Percentiles rank a stretch among this genome's conserved stretches.
phyloP scores from a whole-genome alignment of 495 filamentous ascomycete genomes.

The Trichoderma asperelloides region DNA sequence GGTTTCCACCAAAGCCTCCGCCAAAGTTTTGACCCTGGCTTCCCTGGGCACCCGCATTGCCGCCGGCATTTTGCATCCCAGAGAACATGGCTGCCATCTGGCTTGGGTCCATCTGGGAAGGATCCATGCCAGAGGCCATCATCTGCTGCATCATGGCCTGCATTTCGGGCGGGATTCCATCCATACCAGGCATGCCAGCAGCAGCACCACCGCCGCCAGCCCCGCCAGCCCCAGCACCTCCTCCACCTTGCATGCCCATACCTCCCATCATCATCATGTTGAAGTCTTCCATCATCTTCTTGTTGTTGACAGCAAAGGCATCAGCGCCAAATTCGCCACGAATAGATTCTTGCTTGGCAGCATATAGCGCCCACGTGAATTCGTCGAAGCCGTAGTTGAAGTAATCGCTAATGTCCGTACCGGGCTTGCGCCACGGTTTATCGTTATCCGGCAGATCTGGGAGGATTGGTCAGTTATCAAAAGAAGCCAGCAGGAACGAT shows the following conservation, averaged over 20 bases:
- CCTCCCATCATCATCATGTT: conserved; percentile 75
- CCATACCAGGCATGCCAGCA: conserved; percentile 56
- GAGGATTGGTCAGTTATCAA: conserved; percentile 14
- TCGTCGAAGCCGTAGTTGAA: conserved; percentile 99
- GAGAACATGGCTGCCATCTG: conserved; percentile 42
- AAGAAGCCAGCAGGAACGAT: background rate
- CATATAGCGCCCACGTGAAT: conserved; percentile 96
- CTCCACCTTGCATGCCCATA: conserved; percentile 45
- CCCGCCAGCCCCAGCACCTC: conserved; percentile 19
- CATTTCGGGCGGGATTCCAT: conserved; percentile 67
- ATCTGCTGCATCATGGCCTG: conserved; percentile 74
- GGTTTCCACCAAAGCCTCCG: conserved; percentile 29
- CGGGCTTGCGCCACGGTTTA: conserved; percentile 93
- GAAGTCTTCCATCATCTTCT: conserved; percentile 83
- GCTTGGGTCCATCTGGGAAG: conserved; percentile 62
- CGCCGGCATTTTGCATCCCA: conserved; percentile 33
- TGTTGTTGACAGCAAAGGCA: conserved; percentile 56
- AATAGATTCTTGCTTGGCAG: conserved; percentile 73
- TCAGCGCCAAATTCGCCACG: conserved; percentile 55
- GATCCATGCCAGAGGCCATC: conserved; percentile 77
- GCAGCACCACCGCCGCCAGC: conserved; percentile 23
- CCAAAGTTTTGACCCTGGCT: conserved; percentile 40
- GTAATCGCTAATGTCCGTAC: conserved; percentile 91
- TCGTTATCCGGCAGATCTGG: conserved; percentile 70
- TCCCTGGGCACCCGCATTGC: conserved; percentile 26